Percentiles rank a stretch among this genome's conserved stretches.
Conservation (phyloP, 2,329 filamentous ascomycete genomes). For the Botryotinia narcissicola region DNA sequence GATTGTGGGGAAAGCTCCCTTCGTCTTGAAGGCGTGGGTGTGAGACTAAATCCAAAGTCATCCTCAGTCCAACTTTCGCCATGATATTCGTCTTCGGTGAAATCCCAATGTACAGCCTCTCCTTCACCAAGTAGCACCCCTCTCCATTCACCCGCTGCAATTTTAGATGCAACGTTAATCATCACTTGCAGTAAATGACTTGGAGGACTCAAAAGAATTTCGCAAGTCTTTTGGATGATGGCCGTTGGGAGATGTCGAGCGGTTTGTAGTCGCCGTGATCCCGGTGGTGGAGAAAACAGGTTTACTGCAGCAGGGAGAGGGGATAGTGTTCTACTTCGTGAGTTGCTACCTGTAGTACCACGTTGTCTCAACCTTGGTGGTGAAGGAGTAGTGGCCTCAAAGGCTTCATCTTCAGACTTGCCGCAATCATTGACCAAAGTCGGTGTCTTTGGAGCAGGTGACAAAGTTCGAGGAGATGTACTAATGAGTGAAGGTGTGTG, state of each 20-base stretch:
- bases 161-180: conserved; percentile 75
- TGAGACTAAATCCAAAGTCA: conserved; percentile 50
- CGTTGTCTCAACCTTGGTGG: conserved; percentile 47
- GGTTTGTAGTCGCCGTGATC: conserved; percentile 44
- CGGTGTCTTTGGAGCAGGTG: conserved; percentile 43
- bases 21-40: conserved; percentile 17
- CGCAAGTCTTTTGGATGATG: conserved; percentile 73
- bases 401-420: conserved; percentile 40
- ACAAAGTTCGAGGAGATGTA: conserved; percentile 24
- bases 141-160: conserved; percentile 63
- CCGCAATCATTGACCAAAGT: conserved; percentile 45
- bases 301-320: conserved; percentile 68
- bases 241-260: conserved; percentile 56
- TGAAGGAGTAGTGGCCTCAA: conserved; percentile 41
- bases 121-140: conserved; percentile 56
- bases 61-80: conserved; percentile 58
- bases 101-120: conserved; percentile 60
- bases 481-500: conserved; percentile 22
- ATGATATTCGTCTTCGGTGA: conserved; percentile 41
- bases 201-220: conserved; percentile 77
- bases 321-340: conserved; percentile 57
- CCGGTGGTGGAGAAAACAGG: conserved; percentile 54
- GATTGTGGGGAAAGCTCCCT: background rate
- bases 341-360: conserved; percentile 51
- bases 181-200: conserved; percentile 75